Percentiles rank a stretch among this genome's conserved stretches.
Conservation (phyloP, 2,329 filamentous ascomycete species). For the Penicillium occitanis region DNA sequence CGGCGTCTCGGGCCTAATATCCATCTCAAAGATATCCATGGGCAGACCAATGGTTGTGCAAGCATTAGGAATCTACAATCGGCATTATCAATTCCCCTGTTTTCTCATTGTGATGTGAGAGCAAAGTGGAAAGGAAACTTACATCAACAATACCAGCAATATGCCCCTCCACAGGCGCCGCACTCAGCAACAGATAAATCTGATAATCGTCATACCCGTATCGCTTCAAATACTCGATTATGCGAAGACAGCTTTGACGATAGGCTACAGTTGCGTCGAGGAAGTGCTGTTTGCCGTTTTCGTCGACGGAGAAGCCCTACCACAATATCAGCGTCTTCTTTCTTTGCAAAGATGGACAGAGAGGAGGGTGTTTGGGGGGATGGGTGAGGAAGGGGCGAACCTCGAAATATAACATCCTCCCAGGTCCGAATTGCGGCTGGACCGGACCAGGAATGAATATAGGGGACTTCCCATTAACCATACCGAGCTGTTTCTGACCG, state of each 20-base stretch:
- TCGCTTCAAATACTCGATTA: constrained; percentile 75
- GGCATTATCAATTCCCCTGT: background rate
- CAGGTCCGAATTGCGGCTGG: constrained; percentile 82
- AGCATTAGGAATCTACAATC: constrained; percentile 68
- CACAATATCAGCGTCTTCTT: background rate
- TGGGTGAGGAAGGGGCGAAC: background rate
- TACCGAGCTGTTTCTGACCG: constrained; percentile 69
- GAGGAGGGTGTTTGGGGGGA: background rate
- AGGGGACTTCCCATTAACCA: constrained; percentile 63
- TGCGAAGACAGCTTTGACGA: constrained; percentile 72
- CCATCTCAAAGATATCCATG: constrained; percentile 94
- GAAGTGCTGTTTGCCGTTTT: constrained; percentile 85
- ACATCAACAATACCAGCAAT: constrained; percentile 81
- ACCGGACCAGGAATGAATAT: constrained; percentile 86
- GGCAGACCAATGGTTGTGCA: constrained; percentile 86
- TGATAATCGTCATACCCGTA: constrained; percentile 74
- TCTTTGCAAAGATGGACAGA: background rate
- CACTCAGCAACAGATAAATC: constrained; percentile 80
- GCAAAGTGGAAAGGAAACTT: background rate
- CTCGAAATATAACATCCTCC: constrained; percentile 79
- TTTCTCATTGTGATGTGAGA: background rate
- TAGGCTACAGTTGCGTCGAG: constrained; percentile 85
- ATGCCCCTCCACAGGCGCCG: constrained; percentile 83
- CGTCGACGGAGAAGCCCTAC: constrained; percentile 80
- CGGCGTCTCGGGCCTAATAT: constrained; percentile 69